Percentiles rank a stretch among this genome's conserved stretches.
Evolutionary conservation across 371 early-diverging fungal species (phyloP).

Genomic region (Capniomyces stellatus): DNA sequence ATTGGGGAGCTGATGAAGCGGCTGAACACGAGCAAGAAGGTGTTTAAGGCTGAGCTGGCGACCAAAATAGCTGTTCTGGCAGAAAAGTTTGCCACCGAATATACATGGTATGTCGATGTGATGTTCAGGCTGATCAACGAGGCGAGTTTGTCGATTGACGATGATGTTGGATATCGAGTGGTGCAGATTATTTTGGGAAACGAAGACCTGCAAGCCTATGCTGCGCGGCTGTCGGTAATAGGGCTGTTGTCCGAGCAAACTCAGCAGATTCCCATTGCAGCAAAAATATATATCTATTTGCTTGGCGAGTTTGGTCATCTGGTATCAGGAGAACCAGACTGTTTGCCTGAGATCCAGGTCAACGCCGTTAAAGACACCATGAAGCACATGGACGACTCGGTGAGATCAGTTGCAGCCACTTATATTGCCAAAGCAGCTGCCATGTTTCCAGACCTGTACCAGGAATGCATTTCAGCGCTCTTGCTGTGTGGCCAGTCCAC

Average conservation of each 20-base stretch:
- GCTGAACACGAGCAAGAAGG: conserved; percentile 71
- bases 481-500: conserved; percentile 67
- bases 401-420: conserved; percentile 70
- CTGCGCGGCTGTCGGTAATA: conserved; percentile 63
- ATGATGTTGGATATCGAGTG: conserved; percentile 93
- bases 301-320: conserved; percentile 93
- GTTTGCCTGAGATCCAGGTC: conserved; percentile 75
- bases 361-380: conserved; percentile 80
- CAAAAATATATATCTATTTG: conserved; percentile 88
- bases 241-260: conserved; percentile 66
- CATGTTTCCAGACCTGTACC: conserved; percentile 90
- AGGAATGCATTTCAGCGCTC: conserved; percentile 63
- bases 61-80: conserved; percentile 94
- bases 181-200: conserved; percentile 87
- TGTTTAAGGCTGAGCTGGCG: conserved; percentile 89
- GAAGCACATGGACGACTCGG: conserved; percentile 46
- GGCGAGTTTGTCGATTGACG: conserved; percentile 87
- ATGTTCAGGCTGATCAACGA: conserved; percentile 85
- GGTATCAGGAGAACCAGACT: conserved; percentile 55
- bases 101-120: conserved; percentile 95
- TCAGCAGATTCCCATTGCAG: conserved; percentile 59
- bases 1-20: conserved; percentile 81
- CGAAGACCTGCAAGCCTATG: conserved; percentile 84
- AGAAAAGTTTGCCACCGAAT: conserved; percentile 91
- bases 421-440: conserved; percentile 88